Base-by-base conservation (phyloP, 768 basidiomycete species). In the Serendipita sp. region DNA sequence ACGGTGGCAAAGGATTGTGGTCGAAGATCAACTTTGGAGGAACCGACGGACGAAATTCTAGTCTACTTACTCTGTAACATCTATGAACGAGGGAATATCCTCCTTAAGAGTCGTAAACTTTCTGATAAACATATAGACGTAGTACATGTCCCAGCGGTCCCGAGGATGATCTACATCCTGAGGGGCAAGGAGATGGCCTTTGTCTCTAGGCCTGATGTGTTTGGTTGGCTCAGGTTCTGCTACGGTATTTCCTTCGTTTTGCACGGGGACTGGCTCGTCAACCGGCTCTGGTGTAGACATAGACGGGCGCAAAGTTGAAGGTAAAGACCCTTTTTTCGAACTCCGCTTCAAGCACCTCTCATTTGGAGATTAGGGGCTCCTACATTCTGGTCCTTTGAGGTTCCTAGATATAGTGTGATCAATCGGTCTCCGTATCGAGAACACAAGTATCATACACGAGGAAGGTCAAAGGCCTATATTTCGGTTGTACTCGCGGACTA, bases 121-220 rank as follows among this genome's bases (percentile, higher is more conserved):
- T 76, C 81, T 83, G 67, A 92, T 84, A 76, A 92, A 92, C 34
- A 84, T 81, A 73, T 89, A 92, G 43, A 92, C 82, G 74, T 90
- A 91, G 68, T 88, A 74, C 3, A 85, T 82, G 75, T 92, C 90
- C 90, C 90, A 92, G 74, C 86, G 86, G 75, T 86, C 85, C 63
- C 78, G 77, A 33, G 90, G 90, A 76, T 89, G 87, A 29, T 73
- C 79, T 31, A 86, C 87, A 70, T 76, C 79, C 18, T 87, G 79
- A 3, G 78, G 77, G 13, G 80, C 81, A 64, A 80, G 81, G 48
- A 80, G 55, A 66, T 81, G 80, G 2, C 78, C 78, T 72, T 78
- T 80, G 73, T 80, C 55, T 60, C 18, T n/a, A 23, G 10, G 16
- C 8, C n/a, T 8, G 13, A 18, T n/a, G 8, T 50, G 6, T 50